phyloP scores from a whole-genome alignment of 2,329 filamentous ascomycete species.

The Fusarium sp. region DNA sequence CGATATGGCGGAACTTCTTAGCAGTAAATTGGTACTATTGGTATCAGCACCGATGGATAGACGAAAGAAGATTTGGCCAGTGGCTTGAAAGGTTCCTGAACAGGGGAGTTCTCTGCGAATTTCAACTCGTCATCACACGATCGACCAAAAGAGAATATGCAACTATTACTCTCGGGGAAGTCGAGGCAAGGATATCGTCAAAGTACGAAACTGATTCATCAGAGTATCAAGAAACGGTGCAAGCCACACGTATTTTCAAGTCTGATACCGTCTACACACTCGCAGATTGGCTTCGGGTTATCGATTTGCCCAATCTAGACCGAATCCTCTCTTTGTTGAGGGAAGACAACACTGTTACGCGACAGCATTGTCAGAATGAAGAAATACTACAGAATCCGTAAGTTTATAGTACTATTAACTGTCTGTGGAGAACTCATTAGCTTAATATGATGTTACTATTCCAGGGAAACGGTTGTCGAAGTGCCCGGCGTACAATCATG shows the following conservation, averaged over 20 bases:
- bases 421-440: not conserved
- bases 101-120: not conserved
- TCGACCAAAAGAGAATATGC: rapidly evolving
- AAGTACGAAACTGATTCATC: rapidly evolving
- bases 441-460: rapidly evolving
- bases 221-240: rapidly evolving
- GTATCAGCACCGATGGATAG: rapidly evolving
- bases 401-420: not conserved
- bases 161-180: not conserved
- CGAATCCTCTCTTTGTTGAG: not conserved
- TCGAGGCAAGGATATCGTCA: rapidly evolving
- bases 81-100: not conserved
- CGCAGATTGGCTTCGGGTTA: rapidly evolving
- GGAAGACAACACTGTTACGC: rapidly evolving
- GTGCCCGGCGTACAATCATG: rapidly evolving
- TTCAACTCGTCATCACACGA: not conserved
- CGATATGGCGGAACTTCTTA: not conserved
- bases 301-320: rapidly evolving
- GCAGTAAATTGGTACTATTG: rapidly evolving
- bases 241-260: not conserved
- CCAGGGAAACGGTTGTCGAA: not conserved
- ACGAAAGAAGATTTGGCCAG: rapidly evolving
- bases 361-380: rapidly evolving
- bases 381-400: not conserved
- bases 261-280: not conserved